Conservation (phyloP, 1,284 basidiomycete genomes). For the Cryptococcus sp. region DNA sequence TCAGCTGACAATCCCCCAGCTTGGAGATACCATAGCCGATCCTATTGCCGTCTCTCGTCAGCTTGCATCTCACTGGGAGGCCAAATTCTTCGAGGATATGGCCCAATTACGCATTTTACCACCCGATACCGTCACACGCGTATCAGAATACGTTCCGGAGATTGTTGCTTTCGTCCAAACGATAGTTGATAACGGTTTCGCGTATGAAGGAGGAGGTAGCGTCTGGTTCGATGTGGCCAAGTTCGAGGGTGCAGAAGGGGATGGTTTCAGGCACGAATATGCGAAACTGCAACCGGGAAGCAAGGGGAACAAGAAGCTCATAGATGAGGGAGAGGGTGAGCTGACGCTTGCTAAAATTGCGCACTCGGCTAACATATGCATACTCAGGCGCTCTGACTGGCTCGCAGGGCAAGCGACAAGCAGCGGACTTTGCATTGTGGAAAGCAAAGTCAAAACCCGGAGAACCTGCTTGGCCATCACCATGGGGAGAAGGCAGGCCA, state of each 20-base stretch:
- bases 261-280: slow-evolving; percentile 68
- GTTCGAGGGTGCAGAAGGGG: slow-evolving; percentile 70
- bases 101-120: slow-evolving; percentile 76
- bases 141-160: slow-evolving; percentile 96
- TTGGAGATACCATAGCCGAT: slow-evolving; percentile 78
- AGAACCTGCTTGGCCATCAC: slow-evolving; percentile 96
- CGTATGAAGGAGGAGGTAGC: slow-evolving; percentile 82
- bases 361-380: slow-evolving; percentile 13
- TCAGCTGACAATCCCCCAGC: slow-evolving; percentile 54
- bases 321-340: slow-evolving; percentile 91
- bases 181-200: slow-evolving; percentile 87
- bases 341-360: not conserved
- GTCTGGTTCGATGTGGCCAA: slow-evolving; percentile 92
- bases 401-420: slow-evolving; percentile 61
- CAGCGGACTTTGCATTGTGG: slow-evolving; percentile 94
- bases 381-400: slow-evolving; percentile 65
- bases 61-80: slow-evolving; percentile 88
- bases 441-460: slow-evolving; percentile 90
- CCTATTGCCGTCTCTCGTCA: slow-evolving; percentile 76
- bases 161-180: slow-evolving; percentile 85
- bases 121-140: slow-evolving; percentile 89
- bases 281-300: slow-evolving; percentile 97
- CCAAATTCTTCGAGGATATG: slow-evolving; percentile 92
- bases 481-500: slow-evolving; percentile 95
- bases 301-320: slow-evolving; percentile 84